phyloP scores from a whole-genome alignment of 371 early-diverging fungal species.

The Syncephalis plumigaleata region DNA sequence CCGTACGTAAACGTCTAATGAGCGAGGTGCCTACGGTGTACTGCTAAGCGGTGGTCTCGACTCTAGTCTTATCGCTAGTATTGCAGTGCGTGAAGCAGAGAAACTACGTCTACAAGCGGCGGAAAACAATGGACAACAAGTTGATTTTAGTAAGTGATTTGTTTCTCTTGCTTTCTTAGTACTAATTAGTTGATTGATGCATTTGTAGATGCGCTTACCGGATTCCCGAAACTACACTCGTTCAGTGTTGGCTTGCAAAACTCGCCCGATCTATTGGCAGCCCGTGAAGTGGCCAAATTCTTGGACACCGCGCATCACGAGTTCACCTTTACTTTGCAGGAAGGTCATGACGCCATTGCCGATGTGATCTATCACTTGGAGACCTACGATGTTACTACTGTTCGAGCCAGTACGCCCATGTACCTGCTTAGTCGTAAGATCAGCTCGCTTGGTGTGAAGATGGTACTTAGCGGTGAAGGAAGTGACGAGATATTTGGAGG shows the following conservation, averaged over 20 bases:
- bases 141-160: conserved; percentile 38
- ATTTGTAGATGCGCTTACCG: too few species aligned
- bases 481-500: conserved; percentile 92
- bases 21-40: conserved; percentile 95
- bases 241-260: conserved; percentile 89
- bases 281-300: conserved; percentile 74
- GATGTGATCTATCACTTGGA: conserved; percentile 94
- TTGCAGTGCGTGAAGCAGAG: conserved; percentile 66
- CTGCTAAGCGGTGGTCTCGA: conserved; percentile 89
- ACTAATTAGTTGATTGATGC: too few species aligned
- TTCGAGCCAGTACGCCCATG: conserved; percentile 95
- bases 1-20: conserved; percentile 91
- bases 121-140: conserved; percentile 34
- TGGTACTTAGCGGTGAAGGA: conserved; percentile 95
- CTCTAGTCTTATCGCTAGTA: conserved; percentile 83
- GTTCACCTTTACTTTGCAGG: conserved; percentile 86
- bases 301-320: conserved; percentile 84
- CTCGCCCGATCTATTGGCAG: conserved; percentile 88
- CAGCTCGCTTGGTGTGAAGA: conserved; percentile 95
- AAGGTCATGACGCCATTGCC: conserved; percentile 84
- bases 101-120: conserved; percentile 23
- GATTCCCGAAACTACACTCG: conserved; percentile 57
- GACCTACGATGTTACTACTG: conserved; percentile 98
- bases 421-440: conserved; percentile 88
- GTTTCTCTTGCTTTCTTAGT: background rate